phyloP scores from a whole-genome alignment of 1,284 basidiomycete genomes.

The Ustilago crameri region DNA sequence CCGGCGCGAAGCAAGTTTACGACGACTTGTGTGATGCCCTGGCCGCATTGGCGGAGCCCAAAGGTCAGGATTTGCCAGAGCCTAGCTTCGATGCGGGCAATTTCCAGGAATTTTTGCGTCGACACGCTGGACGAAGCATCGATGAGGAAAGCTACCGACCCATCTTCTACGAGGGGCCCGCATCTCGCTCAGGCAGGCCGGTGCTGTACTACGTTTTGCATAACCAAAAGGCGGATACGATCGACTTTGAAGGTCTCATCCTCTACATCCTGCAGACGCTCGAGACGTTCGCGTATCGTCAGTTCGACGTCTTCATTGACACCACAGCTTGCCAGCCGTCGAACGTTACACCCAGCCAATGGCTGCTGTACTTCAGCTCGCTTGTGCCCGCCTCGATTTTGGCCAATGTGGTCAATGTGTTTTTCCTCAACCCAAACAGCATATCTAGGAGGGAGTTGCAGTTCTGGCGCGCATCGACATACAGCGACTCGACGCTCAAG shows the following conservation, averaged over 20 bases:
- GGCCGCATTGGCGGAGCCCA: constrained; percentile 51
- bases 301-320: constrained; percentile 59
- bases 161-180: constrained; percentile 57
- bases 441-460: constrained; percentile 42
- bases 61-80: constrained; percentile 36
- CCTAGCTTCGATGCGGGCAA: constrained; percentile 38
- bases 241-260: constrained; percentile 86
- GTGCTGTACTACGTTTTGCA: constrained; percentile 71
- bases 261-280: constrained; percentile 54
- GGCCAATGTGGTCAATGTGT: constrained; percentile 51
- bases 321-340: constrained; percentile 46
- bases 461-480: constrained; percentile 28
- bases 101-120: constrained; percentile 55
- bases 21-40: constrained; percentile 54
- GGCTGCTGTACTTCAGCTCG: constrained; percentile 59
- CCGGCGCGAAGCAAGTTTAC: constrained; percentile 40
- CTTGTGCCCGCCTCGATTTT: constrained; percentile 51
- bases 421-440: constrained; percentile 61
- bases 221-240: constrained; percentile 79
- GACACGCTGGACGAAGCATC: constrained; percentile 53
- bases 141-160: constrained; percentile 52
- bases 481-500: constrained; percentile 32
- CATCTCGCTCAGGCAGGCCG: constrained; percentile 67
- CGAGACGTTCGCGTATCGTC: constrained; percentile 37
- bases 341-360: constrained; percentile 56